Conservation (phyloP, 1,284 basidiomycete species). For the Puccinia polysora region DNA sequence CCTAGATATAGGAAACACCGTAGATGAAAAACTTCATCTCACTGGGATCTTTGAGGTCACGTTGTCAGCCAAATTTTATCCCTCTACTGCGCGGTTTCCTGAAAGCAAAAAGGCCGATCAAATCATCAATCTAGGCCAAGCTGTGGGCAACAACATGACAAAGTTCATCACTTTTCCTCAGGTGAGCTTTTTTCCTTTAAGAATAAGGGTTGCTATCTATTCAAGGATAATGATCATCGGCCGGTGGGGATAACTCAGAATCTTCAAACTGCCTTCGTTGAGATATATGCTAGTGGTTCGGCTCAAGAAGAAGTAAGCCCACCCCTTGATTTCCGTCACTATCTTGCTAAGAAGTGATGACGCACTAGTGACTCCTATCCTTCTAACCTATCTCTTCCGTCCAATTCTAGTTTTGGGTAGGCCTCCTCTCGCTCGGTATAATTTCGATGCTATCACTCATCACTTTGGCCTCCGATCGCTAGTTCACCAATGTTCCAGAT, state of each 20-base stretch:
- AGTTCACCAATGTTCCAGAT: conserved; percentile 70
- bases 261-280: conserved; percentile 26
- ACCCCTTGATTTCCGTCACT: too few species aligned
- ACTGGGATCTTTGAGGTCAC: conserved; percentile 36
- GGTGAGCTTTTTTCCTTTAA: conserved; percentile 1
- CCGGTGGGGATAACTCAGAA: conserved; percentile 35
- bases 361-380: background rate
- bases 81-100: conserved; percentile 6
- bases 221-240: too few species aligned
- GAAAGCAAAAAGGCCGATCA: conserved; percentile 16
- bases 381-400: background rate
- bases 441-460: background rate
- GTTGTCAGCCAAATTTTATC: conserved; percentile 32
- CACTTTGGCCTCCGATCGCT: conserved; percentile 44
- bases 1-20: conserved; percentile 21
- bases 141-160: conserved; percentile 7
- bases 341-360: too few species aligned
- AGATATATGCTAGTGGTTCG: conserved; percentile 35
- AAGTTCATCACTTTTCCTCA: conserved; percentile 12
- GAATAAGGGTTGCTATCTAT: too few species aligned
- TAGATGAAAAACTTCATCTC: conserved; percentile 9
- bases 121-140: conserved; percentile 18
- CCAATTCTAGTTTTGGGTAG: conserved; percentile 34
- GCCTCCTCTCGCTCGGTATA: background rate
- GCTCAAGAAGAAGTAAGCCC: conserved; percentile 33